These are phyloP conservation scores for Fraxinus velutina DNA, from an alignment of 305 asterid genomes.

Conservation along the genomic window DNA sequence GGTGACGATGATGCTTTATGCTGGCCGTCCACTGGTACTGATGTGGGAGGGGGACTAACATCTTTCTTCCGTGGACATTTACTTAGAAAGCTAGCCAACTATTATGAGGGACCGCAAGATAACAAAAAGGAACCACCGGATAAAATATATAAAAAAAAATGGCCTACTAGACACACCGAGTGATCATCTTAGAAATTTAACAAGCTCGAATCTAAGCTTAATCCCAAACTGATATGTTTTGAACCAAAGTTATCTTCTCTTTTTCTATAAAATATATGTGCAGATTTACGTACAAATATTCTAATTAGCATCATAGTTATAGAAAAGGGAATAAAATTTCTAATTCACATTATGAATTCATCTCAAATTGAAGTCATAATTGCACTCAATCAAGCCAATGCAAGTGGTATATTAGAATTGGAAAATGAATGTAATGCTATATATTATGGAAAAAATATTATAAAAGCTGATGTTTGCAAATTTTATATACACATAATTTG, in stretches of 20 bases:
- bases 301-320: neutral
- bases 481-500: constrained; percentile 32
- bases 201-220: neutral
- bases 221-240: constrained; percentile 15
- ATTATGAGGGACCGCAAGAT: constrained; percentile 13
- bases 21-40: constrained; percentile 57
- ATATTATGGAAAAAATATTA: constrained; percentile 20
- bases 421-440: constrained; percentile 23
- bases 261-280: neutral
- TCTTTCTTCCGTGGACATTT: constrained; percentile 38
- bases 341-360: neutral
- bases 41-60: constrained; percentile 46
- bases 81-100: constrained; percentile 16
- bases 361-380: neutral
- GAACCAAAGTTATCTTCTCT: neutral
- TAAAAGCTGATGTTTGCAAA: constrained; percentile 16
- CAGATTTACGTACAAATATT: neutral
- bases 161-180: neutral
- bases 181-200: neutral
- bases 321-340: neutral
- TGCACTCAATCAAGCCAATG: constrained; percentile 24
- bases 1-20: constrained; percentile 39
- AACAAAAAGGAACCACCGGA: constrained; percentile 12
- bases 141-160: neutral
- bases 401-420: constrained; percentile 17